phyloP scores from a whole-genome alignment of 192 early-diverging fungal species.

The Pecoramyces ruminantium region DNA sequence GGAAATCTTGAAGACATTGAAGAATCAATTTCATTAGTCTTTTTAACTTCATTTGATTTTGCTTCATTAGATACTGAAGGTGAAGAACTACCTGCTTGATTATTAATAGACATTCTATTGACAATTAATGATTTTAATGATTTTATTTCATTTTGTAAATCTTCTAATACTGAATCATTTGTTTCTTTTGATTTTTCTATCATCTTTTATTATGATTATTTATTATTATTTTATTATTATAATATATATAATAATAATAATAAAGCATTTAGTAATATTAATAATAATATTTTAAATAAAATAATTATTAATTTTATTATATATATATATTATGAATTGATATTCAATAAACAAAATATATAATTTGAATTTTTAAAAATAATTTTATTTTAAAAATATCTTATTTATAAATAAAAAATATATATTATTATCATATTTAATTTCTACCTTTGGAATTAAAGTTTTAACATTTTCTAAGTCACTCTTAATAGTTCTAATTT shows the following conservation, averaged over 20 bases:
- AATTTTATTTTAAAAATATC: no score
- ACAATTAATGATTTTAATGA: slow-evolving; percentile 78
- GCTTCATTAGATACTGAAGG: neutral
- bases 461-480: slow-evolving; percentile 53
- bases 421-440: no score
- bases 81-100: neutral
- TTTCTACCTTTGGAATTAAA: slow-evolving; percentile 55
- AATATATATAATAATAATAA: no score
- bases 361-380: neutral
- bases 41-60: neutral
- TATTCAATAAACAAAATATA: no score
- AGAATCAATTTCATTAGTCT: neutral
- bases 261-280: no score
- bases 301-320: no score
- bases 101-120: slow-evolving; percentile 30
- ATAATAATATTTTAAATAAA: no score
- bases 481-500: slow-evolving; percentile 50
- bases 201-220: no score
- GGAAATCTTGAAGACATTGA: neutral
- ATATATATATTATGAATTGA: no score
- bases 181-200: slow-evolving; percentile 56
- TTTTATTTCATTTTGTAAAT: slow-evolving; percentile 87
- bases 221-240: no score
- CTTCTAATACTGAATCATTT: slow-evolving; percentile 42
- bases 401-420: no score